Conservation (phyloP, 768 basidiomycete genomes). For the Peribolospora baueri region DNA sequence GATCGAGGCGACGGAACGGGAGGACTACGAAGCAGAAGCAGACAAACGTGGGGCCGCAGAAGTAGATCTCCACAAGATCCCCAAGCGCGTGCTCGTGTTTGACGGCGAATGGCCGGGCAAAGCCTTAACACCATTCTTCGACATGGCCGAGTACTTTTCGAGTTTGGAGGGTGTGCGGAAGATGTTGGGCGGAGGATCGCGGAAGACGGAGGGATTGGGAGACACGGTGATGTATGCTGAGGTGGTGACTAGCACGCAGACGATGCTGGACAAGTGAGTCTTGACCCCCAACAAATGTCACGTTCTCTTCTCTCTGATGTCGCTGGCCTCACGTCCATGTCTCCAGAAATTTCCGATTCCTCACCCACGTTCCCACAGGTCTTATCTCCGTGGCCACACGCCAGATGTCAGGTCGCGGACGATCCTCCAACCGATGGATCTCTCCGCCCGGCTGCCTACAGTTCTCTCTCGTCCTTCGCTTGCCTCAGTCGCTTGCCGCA, state of each 20-base stretch:
- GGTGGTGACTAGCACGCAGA: slow-evolving; percentile 80
- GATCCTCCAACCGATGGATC: slow-evolving; percentile 74
- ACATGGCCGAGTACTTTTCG: slow-evolving; percentile 35
- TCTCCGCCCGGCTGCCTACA: slow-evolving; percentile 74
- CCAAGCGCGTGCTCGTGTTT: slow-evolving; percentile 16
- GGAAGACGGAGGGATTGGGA: slow-evolving; percentile 28
- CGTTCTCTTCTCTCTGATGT: not conserved
- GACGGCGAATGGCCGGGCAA: slow-evolving; percentile 10
- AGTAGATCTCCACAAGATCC: slow-evolving; percentile 10
- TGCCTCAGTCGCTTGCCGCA: slow-evolving; percentile 30
- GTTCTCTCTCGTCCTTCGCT: slow-evolving; percentile 48
- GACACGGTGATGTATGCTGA: slow-evolving; percentile 67
- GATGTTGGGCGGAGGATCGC: slow-evolving; percentile 2
- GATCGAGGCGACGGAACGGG: not conserved
- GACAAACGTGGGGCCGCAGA: slow-evolving; percentile 21
- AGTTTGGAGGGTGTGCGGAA: not conserved
- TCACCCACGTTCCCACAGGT: slow-evolving; percentile 45
- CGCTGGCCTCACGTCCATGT: not conserved
- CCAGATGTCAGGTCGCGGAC: slow-evolving; percentile 67
- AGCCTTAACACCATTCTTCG: slow-evolving; percentile 47
- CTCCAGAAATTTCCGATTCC: slow-evolving; percentile 47
- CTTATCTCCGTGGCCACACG: slow-evolving; percentile 61
- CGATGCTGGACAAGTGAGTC: slow-evolving; percentile 68
- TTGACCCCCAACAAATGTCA: not conserved
- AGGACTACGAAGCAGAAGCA: slow-evolving; percentile 15